Percentiles rank a stretch among this genome's conserved stretches.
phyloP scores from a whole-genome alignment of 225 moss, liverwort and hornwort genomes.

The Polytrichum commune region DNA sequence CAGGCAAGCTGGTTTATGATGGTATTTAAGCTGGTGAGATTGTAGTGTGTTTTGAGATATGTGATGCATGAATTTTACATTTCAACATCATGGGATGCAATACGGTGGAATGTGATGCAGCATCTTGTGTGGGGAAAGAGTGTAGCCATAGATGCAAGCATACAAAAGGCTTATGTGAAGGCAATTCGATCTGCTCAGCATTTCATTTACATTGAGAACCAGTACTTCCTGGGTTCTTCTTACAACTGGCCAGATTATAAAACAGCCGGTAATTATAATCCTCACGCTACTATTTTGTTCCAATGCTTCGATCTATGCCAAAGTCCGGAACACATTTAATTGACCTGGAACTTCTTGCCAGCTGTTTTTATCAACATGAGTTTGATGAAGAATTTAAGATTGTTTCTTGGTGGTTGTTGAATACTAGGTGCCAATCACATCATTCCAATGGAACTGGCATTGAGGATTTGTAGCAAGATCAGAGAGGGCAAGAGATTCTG shows the following conservation, averaged over 20 bases:
- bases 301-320: background rate
- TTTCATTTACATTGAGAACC: constrained; percentile 92
- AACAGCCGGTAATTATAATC: constrained; percentile 47
- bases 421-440: constrained; percentile 84
- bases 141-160: constrained; percentile 85
- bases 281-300: background rate
- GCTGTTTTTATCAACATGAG: background rate
- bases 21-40: too few species aligned
- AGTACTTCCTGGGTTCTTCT: constrained; percentile 92
- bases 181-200: constrained; percentile 89
- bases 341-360: background rate
- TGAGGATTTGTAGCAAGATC: constrained; percentile 84
- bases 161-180: constrained; percentile 84
- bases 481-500: constrained; percentile 67
- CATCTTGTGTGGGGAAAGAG: constrained; percentile 87
- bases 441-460: constrained; percentile 87
- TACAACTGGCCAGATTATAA: constrained; percentile 95
- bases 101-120: constrained; percentile 22
- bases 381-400: too few species aligned
- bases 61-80: background rate
- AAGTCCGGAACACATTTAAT: background rate
- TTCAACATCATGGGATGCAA: background rate
- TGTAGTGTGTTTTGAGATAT: too few species aligned
- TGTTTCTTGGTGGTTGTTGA: background rate
- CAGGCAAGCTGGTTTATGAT: too few species aligned